phyloP scores from a whole-genome alignment of 2,329 filamentous ascomycete species.

The Monilinia vaccinii-corymbosi region DNA sequence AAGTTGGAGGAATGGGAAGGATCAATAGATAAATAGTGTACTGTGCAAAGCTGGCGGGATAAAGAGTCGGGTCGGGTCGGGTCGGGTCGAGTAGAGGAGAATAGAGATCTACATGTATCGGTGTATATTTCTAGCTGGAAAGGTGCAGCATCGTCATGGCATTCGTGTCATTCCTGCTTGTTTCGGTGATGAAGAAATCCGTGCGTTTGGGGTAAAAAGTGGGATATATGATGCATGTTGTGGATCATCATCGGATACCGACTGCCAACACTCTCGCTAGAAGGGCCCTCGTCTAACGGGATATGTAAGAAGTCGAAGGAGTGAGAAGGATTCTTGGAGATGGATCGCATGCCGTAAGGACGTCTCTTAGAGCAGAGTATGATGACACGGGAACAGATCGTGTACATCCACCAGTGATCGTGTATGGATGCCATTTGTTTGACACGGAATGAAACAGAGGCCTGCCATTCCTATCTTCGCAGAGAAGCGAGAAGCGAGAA shows the following conservation, averaged over 20 bases:
- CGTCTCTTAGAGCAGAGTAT: background rate
- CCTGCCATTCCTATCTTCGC: background rate
- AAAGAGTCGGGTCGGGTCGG: background rate
- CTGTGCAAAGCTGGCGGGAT: background rate
- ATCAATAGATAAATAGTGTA: background rate
- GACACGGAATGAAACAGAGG: background rate
- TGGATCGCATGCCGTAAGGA: background rate
- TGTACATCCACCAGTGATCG: background rate
- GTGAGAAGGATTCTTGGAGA: background rate
- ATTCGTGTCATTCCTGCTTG: background rate
- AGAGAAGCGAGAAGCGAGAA: background rate
- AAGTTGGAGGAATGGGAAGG: background rate
- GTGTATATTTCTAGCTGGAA: background rate
- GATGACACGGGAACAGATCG: background rate
- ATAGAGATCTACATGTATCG: background rate
- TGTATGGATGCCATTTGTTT: background rate
- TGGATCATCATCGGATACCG: background rate
- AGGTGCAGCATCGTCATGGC: background rate
- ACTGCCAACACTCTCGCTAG: background rate
- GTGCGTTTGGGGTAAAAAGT: background rate
- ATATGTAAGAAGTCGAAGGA: constrained; percentile 3
- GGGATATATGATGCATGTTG: constrained; percentile 4
- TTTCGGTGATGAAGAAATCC: background rate
- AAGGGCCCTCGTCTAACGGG: background rate
- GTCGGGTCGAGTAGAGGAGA: no score